Conservation (phyloP, 345 rosid genomes). For the Nasturtium officinale region DNA sequence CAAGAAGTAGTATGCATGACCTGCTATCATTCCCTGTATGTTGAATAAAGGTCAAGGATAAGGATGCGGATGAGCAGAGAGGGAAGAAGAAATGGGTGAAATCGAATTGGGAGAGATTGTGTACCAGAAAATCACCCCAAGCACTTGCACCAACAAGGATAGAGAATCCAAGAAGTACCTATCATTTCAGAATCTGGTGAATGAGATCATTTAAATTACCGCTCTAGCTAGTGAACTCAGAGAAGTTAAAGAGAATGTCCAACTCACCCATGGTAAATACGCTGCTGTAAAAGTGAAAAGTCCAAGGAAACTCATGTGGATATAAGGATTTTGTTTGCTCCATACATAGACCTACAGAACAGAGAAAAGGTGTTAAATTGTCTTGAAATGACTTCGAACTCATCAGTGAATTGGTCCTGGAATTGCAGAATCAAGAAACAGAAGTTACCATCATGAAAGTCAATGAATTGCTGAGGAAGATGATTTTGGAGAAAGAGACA, state of each 20-base stretch:
- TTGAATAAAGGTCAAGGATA: conserved; percentile 3
- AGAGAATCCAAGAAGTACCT: conserved; percentile 97
- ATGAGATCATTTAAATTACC: background rate
- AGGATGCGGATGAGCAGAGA: background rate
- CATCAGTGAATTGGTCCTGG: too few relatives aligned
- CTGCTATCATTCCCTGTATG: conserved; percentile 94
- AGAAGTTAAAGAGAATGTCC: conserved; percentile 5
- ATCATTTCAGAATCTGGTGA: conserved; percentile 6
- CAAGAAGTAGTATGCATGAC: conserved; percentile 97
- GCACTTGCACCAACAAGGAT: conserved; percentile 93
- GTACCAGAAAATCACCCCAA: conserved; percentile 96
- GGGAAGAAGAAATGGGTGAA: background rate
- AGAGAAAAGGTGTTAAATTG: background rate
- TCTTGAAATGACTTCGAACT: background rate
- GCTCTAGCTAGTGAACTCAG: background rate
- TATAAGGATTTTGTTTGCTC: conserved; percentile 97
- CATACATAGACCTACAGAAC: conserved; percentile 84
- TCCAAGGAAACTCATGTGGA: conserved; percentile 98
- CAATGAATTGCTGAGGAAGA: conserved; percentile 97
- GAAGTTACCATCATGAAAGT: conserved; percentile 92
- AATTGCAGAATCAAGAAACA: background rate
- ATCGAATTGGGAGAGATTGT: background rate
- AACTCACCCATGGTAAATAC: conserved; percentile 93
- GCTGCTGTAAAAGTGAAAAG: conserved; percentile 95
- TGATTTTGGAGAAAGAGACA: conserved; percentile 83